A percentile compares a stretch with the other conserved stretches of the same genome.
These are phyloP conservation scores for Dillenia suffruticosa DNA, from an alignment of 164 flowering plant genomes.

Conservation along the genomic window DNA sequence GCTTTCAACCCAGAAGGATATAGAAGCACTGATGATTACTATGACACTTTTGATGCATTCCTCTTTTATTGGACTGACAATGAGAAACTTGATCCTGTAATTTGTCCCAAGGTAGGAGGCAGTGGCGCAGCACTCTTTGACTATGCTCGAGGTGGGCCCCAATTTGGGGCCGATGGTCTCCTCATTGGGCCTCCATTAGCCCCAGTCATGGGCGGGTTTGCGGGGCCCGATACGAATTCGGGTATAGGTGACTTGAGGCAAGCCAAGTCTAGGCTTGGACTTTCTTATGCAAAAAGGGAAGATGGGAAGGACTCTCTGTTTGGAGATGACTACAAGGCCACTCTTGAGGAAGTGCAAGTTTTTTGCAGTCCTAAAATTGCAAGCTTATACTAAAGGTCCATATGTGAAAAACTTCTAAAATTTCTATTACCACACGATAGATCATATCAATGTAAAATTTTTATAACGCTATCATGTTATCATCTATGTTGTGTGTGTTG, in stretches of 20 bases:
- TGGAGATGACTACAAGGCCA: conserved; percentile 71
- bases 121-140: conserved; percentile 97
- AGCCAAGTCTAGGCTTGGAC: conserved; percentile 81
- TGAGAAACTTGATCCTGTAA: conserved; percentile 36
- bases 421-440: no score
- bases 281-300: conserved; percentile 80
- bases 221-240: conserved; percentile 87
- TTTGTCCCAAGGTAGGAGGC: conserved; percentile 83
- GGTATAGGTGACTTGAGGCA: conserved; percentile 82
- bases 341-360: conserved; percentile 66
- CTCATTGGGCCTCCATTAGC: conserved; percentile 90
- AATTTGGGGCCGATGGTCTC: conserved; percentile 90
- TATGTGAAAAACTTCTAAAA: no score
- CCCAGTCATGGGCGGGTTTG: conserved; percentile 89
- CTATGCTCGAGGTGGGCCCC: conserved; percentile 92
- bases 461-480: no score
- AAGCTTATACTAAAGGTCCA: conserved; percentile 31
- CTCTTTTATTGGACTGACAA: conserved; percentile 67
- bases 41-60: conserved; percentile 85
- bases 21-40: conserved; percentile 84
- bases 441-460: no score
- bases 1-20: conserved; percentile 94
- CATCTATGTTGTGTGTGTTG: no score
- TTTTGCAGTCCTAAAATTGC: conserved; percentile 91
- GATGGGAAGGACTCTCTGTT: conserved; percentile 90